Conservation (phyloP, 2,329 filamentous ascomycete genomes). For the Cordyceps cateniannulata region DNA sequence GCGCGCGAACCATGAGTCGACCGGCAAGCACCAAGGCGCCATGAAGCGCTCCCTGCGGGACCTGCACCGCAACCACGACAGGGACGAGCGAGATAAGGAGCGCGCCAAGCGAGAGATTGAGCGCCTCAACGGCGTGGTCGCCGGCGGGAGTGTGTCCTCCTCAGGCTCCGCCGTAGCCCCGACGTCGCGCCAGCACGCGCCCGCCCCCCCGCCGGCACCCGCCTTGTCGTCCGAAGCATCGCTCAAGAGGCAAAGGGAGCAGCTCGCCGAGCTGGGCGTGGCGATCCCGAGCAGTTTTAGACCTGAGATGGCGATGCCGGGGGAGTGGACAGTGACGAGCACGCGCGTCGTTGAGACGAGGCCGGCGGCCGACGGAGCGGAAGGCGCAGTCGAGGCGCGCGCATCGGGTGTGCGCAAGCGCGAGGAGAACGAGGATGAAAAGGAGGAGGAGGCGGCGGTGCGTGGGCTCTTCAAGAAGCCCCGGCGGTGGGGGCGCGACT, state of each 20-base stretch:
- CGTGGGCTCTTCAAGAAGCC: constrained; percentile 55
- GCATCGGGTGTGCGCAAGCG: constrained; percentile 58
- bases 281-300: constrained; percentile 73
- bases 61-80: constrained; percentile 78
- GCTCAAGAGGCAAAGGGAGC: constrained; percentile 75
- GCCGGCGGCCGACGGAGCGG: constrained; percentile 29
- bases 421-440: constrained; percentile 51
- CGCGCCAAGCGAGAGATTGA: constrained; percentile 79
- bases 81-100: constrained; percentile 73
- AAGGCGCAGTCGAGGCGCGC: constrained; percentile 37
- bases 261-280: constrained; percentile 82
- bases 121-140: constrained; percentile 71
- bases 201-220: constrained; percentile 18
- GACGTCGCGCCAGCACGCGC: neutral
- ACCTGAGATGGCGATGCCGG: constrained; percentile 76
- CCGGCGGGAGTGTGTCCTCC: constrained; percentile 33
- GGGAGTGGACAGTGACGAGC: constrained; percentile 75
- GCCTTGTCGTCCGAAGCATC: constrained; percentile 51
- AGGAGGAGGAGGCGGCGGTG: constrained; percentile 54
- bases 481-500: constrained; percentile 47
- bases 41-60: constrained; percentile 87
- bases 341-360: constrained; percentile 50
- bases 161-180: constrained; percentile 16
- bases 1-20: constrained; percentile 81
- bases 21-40: constrained; percentile 73